These are phyloP conservation scores for Mycosphaerella arachidis DNA, from an alignment of 2,329 filamentous ascomycete species.

Conservation along the genomic window DNA sequence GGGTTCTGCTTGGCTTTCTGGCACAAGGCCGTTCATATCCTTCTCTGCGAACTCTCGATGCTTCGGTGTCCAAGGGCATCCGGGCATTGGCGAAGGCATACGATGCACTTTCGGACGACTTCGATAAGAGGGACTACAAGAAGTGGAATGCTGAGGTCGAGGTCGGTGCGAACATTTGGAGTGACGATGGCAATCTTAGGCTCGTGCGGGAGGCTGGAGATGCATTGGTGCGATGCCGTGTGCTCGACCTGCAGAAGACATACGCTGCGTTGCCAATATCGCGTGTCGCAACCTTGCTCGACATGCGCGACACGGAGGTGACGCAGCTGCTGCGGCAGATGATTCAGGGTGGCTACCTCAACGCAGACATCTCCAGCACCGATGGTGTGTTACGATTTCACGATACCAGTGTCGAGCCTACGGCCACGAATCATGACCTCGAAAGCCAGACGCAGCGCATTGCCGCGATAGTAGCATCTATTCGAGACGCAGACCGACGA, in stretches of 20 bases:
- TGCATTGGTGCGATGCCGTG: constrained; percentile 70
- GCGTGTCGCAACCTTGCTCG: constrained; percentile 50
- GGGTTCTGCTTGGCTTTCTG: constrained; percentile 72
- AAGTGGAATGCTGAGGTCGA: constrained; percentile 63
- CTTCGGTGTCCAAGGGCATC: constrained; percentile 53
- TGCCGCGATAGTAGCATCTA: constrained; percentile 46
- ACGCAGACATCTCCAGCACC: constrained; percentile 48
- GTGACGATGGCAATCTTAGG: constrained; percentile 65
- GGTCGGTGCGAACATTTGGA: constrained; percentile 46
- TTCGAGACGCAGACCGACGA: constrained; percentile 52
- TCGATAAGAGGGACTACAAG: constrained; percentile 55
- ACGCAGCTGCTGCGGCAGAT: constrained; percentile 51
- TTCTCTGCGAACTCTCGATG: constrained; percentile 55
- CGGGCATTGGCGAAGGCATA: constrained; percentile 64
- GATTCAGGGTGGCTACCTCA: constrained; percentile 48
- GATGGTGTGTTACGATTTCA: constrained; percentile 51
- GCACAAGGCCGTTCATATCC: constrained; percentile 57
- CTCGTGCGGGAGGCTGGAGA: constrained; percentile 66
- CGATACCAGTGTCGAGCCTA: constrained; percentile 15
- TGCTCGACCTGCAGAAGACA: constrained; percentile 67
- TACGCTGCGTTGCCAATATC: constrained; percentile 61
- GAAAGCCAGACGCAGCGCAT: constrained; percentile 49
- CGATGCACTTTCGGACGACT: constrained; percentile 63
- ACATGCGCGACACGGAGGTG: constrained; percentile 48
- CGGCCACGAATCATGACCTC: constrained; percentile 35